Base-by-base conservation (phyloP, 495 filamentous ascomycete genomes). In the Chaetomium cochliodes region DNA sequence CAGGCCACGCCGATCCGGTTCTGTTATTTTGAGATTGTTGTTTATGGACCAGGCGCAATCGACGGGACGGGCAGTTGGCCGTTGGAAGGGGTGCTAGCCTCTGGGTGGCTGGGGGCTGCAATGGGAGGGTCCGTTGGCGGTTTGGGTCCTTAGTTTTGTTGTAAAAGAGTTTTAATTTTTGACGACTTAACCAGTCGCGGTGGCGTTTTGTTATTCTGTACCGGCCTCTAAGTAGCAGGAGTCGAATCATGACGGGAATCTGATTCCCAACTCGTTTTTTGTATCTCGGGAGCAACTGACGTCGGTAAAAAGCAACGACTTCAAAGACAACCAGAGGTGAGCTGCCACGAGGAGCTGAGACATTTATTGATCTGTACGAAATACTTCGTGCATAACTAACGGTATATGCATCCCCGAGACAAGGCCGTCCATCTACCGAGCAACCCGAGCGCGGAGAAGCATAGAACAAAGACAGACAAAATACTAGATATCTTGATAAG, bases 101-200 rank as follows among this genome's bases (percentile, higher is more conserved):
- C 18, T n/a, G 18, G 52, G 28, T 3, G 18, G 30, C 1, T n/a
- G 52, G 3, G 28, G 52, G 16, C 11, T 42, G n/a, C n/a, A 42
- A 42, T 20, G 52, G 51, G 6, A 12, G 52, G 52, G 28, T 55
- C 12, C 28, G 18, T 55, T 55, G 41, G 57, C 22, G 41, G 42
- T 9, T 30, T 30, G 46, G n/a, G 47, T 51, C 18, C 13, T 33
- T 16, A 25, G 15, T 51, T 41, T 62, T 62, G 53, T 62, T 62
- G 30, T 33, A 57, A 7, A 37, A 57, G 47, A 62, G 47, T 53
- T 62, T 62, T 62, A 62, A 62, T 62, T 53, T 53, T 44, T 6
- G 22, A 11, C 30, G 49, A 20, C 33, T 41, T 23, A 18, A 22
- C 30, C 49, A 7, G 59, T 42, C 30, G 20, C 33, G 46, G 46